Percentiles rank a stretch among this genome's conserved stretches.
These are phyloP conservation scores for Kregervanrija delftensis DNA, from an alignment of 805 yeast genomes.

Conservation along the genomic window DNA sequence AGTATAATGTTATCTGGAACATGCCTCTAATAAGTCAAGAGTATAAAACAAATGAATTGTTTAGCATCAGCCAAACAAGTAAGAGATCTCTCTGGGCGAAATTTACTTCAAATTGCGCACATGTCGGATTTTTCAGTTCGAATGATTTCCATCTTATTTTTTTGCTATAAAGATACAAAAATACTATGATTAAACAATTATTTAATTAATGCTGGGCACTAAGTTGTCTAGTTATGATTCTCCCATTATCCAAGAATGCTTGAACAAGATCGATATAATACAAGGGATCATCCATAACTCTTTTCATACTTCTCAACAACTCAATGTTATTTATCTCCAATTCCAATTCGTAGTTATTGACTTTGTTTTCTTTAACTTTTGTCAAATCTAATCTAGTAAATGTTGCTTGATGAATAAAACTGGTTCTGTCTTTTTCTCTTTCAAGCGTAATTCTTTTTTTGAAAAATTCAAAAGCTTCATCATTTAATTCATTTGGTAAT, in stretches of 20 bases:
- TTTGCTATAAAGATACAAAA: too few relatives aligned
- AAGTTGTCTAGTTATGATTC: conserved; percentile 28
- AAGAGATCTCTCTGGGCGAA: too few relatives aligned
- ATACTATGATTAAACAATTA: too few relatives aligned
- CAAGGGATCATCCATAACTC: conserved; percentile 30
- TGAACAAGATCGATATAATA: conserved; percentile 40
- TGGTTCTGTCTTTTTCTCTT: conserved; percentile 65
- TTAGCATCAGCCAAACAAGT: too few relatives aligned
- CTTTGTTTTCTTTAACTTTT: conserved; percentile 36
- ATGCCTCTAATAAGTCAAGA: too few relatives aligned
- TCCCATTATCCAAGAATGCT: conserved; percentile 38
- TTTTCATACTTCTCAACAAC: conserved; percentile 24
- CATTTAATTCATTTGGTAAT: conserved; percentile 54
- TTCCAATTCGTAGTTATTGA: conserved; percentile 27
- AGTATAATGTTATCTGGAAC: too few relatives aligned
- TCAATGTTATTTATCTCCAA: conserved; percentile 28
- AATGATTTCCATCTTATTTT: too few relatives aligned
- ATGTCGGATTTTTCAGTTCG: too few relatives aligned
- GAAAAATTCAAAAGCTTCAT: conserved; percentile 47
- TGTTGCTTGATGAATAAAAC: conserved; percentile 69
- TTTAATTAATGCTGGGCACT: conserved; percentile 18
- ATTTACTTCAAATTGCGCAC: too few relatives aligned
- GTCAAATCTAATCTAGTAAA: conserved; percentile 70
- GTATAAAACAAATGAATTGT: too few relatives aligned
- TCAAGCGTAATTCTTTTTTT: conserved; percentile 41